A percentile compares a stretch with the other conserved stretches of the same genome.
Conservation (phyloP, 345 rosid genomes). For the Salix koriyanagi region DNA sequence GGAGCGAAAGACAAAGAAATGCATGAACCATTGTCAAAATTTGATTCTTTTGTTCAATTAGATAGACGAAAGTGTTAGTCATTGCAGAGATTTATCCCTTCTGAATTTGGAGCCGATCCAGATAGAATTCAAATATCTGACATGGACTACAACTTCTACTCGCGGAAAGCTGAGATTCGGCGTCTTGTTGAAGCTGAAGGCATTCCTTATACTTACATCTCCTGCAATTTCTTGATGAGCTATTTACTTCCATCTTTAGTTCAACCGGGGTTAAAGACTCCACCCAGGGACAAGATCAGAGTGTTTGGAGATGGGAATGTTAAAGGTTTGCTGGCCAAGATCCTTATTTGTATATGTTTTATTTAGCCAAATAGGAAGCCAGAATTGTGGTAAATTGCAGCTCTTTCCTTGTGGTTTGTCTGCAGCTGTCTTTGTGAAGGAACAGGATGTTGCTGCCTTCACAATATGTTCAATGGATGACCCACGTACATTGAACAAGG, state of each 20-base stretch:
- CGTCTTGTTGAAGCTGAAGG: conserved; percentile 59
- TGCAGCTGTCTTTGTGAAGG: conserved; percentile 62
- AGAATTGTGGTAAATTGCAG: neutral
- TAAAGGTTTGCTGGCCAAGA: conserved; percentile 43
- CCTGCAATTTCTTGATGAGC: conserved; percentile 62
- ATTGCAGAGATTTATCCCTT: conserved; percentile 77
- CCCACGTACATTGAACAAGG: conserved; percentile 56
- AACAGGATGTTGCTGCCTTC: conserved; percentile 62
- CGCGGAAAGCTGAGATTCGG: conserved; percentile 56
- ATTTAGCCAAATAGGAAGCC: neutral
- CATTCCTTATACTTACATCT: conserved; percentile 63
- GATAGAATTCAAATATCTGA: conserved; percentile 55
- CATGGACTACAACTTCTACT: conserved; percentile 56
- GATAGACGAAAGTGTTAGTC: neutral
- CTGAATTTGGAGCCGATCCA: conserved; percentile 78
- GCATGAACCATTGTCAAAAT: neutral
- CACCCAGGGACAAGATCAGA: conserved; percentile 58
- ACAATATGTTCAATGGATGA: conserved; percentile 61
- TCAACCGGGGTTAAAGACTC: conserved; percentile 61
- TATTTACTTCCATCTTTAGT: conserved; percentile 63
- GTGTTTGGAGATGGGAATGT: conserved; percentile 67
- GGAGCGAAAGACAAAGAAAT: neutral
- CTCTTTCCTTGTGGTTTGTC: conserved; percentile 1
- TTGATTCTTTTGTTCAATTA: neutral
- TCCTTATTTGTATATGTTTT: neutral